Evolutionary conservation across 176 grass and related monocot species (phyloP), one percentile per base, ranked within the genome.

Genomic region (Alopecurus myosuroides): DNA sequence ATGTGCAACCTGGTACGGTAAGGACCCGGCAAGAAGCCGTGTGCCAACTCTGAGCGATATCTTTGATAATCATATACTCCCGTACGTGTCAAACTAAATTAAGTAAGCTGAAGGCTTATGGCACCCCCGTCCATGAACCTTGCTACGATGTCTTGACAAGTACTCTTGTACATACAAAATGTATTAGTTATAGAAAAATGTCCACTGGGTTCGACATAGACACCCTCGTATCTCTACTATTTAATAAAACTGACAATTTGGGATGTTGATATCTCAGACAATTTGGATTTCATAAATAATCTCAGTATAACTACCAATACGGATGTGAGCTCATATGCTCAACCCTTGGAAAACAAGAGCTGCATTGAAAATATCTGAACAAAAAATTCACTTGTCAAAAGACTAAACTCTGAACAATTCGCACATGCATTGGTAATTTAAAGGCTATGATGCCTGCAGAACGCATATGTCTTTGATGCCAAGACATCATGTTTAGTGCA

Each of bases 1-100:
- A 98, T 98, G 93, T 98, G 97, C 76, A 92, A 99, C 85, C 1
- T 35, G 37, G 88, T 86, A 19, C 83, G 75, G 71, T 97, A 85
- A 85, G 49, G 4, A 46, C 30, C 37, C 29, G 84, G 36, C 67
- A 67, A 55, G n/a, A 33, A 22, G 11, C 39, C 22, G n/a, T n/a
- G n/a, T n/a, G n/a, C n/a, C n/a, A n/a, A n/a, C n/a, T n/a, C n/a
- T n/a, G 15, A 78, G 9, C 36, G 15, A 60, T 74, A 29, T 29
- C 25, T 29, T 46, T 8, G 11, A 28, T 17, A 66, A 66, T 45
- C 69, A 5, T 46, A 45, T n/a, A n/a, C n/a, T n/a, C n/a, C n/a
- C n/a, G n/a, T n/a, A n/a, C 36, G 2, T 15, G 23, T 42, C 67
- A 41, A 12, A 33, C 71, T 51, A 31, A 50, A 67, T 44, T 4